Conservation (phyloP, 768 basidiomycete genomes). For the Russula emetica region DNA sequence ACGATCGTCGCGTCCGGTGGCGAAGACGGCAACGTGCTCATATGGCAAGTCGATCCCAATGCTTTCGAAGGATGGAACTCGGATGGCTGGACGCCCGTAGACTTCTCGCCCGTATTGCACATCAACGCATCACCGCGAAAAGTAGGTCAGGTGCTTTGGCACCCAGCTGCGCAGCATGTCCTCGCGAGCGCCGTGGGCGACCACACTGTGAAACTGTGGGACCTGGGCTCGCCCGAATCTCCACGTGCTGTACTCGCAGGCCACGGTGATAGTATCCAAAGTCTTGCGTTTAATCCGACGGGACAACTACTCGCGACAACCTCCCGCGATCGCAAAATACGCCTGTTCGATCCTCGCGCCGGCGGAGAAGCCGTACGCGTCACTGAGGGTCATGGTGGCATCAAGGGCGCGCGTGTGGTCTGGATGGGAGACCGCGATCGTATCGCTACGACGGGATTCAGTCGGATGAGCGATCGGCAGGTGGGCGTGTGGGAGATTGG, state of each 20-base stretch:
- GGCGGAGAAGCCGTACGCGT: slow-evolving; percentile 78
- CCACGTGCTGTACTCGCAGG: slow-evolving; percentile 59
- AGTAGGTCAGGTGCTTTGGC: slow-evolving; percentile 91
- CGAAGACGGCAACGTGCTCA: slow-evolving; percentile 89
- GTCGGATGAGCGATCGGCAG: slow-evolving; percentile 94
- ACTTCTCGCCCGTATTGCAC: slow-evolving; percentile 80
- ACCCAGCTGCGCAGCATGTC: slow-evolving; percentile 85
- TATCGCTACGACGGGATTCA: slow-evolving; percentile 68
- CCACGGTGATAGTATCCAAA: slow-evolving; percentile 86
- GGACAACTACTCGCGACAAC: slow-evolving; percentile 55
- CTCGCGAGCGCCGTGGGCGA: slow-evolving; percentile 82
- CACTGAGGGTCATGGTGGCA: slow-evolving; percentile 84
- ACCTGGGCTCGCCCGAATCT: slow-evolving; percentile 63
- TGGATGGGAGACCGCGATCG: slow-evolving; percentile 73
- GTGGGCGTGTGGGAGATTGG: slow-evolving; percentile 86
- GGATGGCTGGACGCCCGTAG: slow-evolving; percentile 76
- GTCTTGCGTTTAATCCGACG: slow-evolving; percentile 72
- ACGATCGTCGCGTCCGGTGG: slow-evolving; percentile 57
- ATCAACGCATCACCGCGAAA: slow-evolving; percentile 81
- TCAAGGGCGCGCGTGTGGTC: slow-evolving; percentile 83
- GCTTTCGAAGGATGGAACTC: slow-evolving; percentile 80
- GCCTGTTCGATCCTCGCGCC: slow-evolving; percentile 85
- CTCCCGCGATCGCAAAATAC: slow-evolving; percentile 86
- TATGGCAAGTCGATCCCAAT: slow-evolving; percentile 40
- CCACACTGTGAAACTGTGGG: slow-evolving; percentile 85